These are phyloP conservation scores for Botryosphaeria dothidea DNA, from an alignment of 2,329 filamentous ascomycete species.

Conservation along the genomic window DNA sequence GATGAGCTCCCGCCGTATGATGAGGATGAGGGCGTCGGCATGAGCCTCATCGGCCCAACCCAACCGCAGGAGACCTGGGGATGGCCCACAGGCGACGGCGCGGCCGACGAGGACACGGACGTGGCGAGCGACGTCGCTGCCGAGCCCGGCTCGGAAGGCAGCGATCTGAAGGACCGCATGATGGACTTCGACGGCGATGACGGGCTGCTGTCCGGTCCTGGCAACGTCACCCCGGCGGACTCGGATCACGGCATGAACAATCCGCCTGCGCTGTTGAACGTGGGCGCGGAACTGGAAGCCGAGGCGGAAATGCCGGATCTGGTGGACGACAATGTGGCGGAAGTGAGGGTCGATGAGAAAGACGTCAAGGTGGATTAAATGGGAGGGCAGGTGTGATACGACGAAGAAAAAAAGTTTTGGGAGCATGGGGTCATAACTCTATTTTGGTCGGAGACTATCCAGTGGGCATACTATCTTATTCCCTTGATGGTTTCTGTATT, in stretches of 20 bases:
- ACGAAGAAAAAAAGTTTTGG: background rate
- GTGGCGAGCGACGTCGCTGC: conserved; percentile 7
- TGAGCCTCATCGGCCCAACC: background rate
- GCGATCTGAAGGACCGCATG: background rate
- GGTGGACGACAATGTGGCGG: conserved; percentile 22
- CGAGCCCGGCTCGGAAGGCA: background rate
- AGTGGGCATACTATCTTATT: too few relatives aligned
- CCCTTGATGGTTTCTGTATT: too few relatives aligned
- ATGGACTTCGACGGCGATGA: conserved; percentile 7
- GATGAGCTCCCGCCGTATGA: conserved; percentile 11
- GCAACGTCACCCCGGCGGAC: conserved; percentile 7
- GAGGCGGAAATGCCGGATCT: conserved; percentile 15
- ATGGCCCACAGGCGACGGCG: background rate
- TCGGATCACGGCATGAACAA: background rate
- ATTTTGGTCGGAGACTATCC: too few relatives aligned
- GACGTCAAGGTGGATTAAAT: conserved; percentile 8
- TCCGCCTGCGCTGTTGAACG: background rate
- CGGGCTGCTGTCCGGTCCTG: background rate
- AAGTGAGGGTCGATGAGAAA: conserved; percentile 21
- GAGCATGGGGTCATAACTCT: too few relatives aligned
- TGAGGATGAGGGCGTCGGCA: background rate
- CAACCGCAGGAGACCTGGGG: background rate
- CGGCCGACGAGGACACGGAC: conserved; percentile 5
- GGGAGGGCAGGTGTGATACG: background rate
- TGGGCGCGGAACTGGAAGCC: conserved; percentile 6